Evolutionary conservation across 768 basidiomycete genomes (phyloP), one percentile per base, ranked within the genome.

Genomic region (Auricularia sp.): DNA sequence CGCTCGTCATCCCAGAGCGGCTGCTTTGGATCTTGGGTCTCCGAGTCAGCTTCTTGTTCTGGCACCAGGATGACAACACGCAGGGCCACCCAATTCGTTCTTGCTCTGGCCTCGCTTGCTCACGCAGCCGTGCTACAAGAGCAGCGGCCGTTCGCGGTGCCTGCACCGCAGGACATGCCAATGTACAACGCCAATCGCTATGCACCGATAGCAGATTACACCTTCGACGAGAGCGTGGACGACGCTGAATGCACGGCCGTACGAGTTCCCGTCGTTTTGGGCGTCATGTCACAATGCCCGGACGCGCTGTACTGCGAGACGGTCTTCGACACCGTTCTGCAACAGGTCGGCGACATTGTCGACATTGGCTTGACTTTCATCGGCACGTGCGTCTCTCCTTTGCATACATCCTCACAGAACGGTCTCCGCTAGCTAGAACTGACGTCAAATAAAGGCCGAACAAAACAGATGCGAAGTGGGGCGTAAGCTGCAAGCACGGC

Each of bases 401-500:
- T 29, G 29, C 29, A 29, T 29, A 0, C 29, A 29, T 29, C 29
- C 29, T 29, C 29, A 29, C 29, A 29, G 29, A 29, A 29, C 29
- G 0, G 29, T 29, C 29, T 0, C 29, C 29, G 29, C 29, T 29
- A 29, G 29, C 29, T 29, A 29, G 29, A 29, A 29, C 29, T 29
- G 3, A 29, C 29, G 29, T 29, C 29, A 29, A 29, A 29, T 29
- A 29, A 29, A 92, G 90, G 64, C 70, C 84, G 34, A 84, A 92
- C 71, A 65, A 78, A n/a, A 81, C 82, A 5, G 86, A 89, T 33
- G 76, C 82, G n/a, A 77, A 79, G 61, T 92, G 87, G 71, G 93
- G 93, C n/a, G 83, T 89, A 36, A 82, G 77, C 39, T 97, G 94
- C 76, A 81, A 81, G 79, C 94, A 96, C 71, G 94, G 93, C 18